Evolutionary conservation across 2,329 filamentous ascomycete species (phyloP), one percentile per base, ranked within the genome.

Genomic region (Aspergillus brasiliensis): DNA sequence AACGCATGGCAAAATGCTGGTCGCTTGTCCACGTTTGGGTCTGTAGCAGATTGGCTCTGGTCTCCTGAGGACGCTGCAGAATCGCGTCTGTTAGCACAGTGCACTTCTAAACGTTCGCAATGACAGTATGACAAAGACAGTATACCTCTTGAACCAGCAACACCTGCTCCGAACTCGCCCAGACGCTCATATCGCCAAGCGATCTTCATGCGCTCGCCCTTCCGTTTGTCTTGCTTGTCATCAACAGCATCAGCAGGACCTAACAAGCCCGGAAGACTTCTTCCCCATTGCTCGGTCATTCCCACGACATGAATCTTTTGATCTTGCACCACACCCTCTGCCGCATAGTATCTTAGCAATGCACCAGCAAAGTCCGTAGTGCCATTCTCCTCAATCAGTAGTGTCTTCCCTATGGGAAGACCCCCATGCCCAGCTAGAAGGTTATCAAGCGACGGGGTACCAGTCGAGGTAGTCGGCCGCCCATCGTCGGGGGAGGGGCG

Each of bases 161-260:
- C 75, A 55, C 82, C 78, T 60, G 82, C 83, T 44, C 87, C 87
- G 67, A 88, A 88, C 65, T 90, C 89, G 15, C 90, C 90, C 56
- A 98, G 77, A 34, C 87, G 85, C 76, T 98, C 93, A 78, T 99
- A 99, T 75, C 95, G 85, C 95, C 95, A 99, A 3, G 95, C 95
- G 80, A 99, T 99, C 80, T 97, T 98, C 95, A 99, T 98, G 76
- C 89, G 93, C 63, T 94, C 90, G 13, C 83, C 82, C 65, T 74
- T 78, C 75, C 74, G 70, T 69, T 70, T 71, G 44, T 71, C 73
- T 8, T 71, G 69, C 58, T 76, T 78, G 46, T 79, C 76, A 34
- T 81, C 79, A 31, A 82, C 73, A 47, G 72, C 68, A 67, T 82
- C 78, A 34, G 81, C 74, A 53, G 81, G 77, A 64, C 82, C 77